phyloP scores from a whole-genome alignment of 345 rosid species.

The Hevea brasiliensis region DNA sequence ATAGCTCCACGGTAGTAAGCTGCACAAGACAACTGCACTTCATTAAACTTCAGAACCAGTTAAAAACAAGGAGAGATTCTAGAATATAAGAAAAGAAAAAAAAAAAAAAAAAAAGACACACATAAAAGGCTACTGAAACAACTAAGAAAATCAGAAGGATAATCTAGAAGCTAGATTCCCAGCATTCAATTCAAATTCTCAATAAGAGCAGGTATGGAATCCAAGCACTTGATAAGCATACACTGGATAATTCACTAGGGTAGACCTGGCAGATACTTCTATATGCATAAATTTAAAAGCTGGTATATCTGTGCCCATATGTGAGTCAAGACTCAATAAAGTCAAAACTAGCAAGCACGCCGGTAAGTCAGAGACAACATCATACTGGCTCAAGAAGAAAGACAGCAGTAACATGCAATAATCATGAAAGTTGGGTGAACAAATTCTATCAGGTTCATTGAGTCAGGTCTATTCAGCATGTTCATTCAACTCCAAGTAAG shows the following conservation, averaged over 20 bases:
- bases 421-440: neutral
- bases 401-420: neutral
- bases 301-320: neutral
- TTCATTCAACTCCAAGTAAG: neutral
- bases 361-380: neutral
- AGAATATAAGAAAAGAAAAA: neutral
- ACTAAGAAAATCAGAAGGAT: neutral
- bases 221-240: neutral
- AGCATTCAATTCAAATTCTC: neutral
- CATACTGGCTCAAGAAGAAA: neutral
- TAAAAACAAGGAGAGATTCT: neutral
- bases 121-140: neutral
- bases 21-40: conserved; percentile 14
- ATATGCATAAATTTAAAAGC: neutral
- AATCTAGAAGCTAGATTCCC: neutral
- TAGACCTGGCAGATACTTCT: neutral
- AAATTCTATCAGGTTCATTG: neutral
- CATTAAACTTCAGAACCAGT: neutral
- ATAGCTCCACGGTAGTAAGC: conserved; percentile 30
- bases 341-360: neutral
- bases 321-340: neutral
- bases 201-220: neutral
- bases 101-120: neutral
- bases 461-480: neutral
- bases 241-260: neutral